A percentile compares a stretch with the other conserved stretches of the same genome.
phyloP scores from a whole-genome alignment of 2,329 filamentous ascomycete species.

The Arthrobotrys entomopaga region DNA sequence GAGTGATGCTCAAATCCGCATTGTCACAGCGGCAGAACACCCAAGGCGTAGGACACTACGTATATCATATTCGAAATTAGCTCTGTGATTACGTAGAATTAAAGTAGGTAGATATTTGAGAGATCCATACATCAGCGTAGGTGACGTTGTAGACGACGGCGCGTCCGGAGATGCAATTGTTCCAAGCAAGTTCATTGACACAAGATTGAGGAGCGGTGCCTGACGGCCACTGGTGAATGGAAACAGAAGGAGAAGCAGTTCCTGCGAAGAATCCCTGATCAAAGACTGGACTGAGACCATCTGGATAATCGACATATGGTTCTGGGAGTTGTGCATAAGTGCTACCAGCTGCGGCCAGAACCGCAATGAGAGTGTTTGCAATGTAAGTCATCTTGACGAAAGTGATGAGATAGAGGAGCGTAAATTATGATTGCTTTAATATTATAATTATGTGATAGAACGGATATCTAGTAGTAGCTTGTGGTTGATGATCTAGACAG shows the following conservation, averaged over 20 bases:
- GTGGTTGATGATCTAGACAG: neutral
- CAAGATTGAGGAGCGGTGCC: slow-evolving; percentile 39
- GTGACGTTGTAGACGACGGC: slow-evolving; percentile 42
- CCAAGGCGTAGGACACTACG: slow-evolving; percentile 30
- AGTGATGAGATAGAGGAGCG: neutral
- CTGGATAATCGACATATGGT: slow-evolving; percentile 27
- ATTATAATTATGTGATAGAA: too few relatives aligned
- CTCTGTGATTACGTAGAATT: neutral
- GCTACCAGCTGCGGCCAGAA: slow-evolving; percentile 12
- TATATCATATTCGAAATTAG: neutral
- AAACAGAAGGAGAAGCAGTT: slow-evolving; percentile 18
- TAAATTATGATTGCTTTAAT: too few relatives aligned
- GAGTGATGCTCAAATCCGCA: slow-evolving; percentile 44
- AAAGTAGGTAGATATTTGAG: neutral
- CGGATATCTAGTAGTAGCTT: too few relatives aligned
- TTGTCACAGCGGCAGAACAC: slow-evolving; percentile 45
- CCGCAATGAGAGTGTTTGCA: slow-evolving; percentile 3
- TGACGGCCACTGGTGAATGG: slow-evolving; percentile 28
- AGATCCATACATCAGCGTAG: slow-evolving; percentile 23
- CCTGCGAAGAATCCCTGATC: slow-evolving; percentile 41
- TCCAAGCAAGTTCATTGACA: slow-evolving; percentile 45
- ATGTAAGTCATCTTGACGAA: slow-evolving; percentile 13
- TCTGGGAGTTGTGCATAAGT: slow-evolving; percentile 37
- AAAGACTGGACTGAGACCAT: slow-evolving; percentile 36
- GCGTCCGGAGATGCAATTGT: slow-evolving; percentile 30